These are phyloP conservation scores for Pulveroboletus sp. DNA, from an alignment of 1,284 basidiomycete species.

Conservation along the genomic window DNA sequence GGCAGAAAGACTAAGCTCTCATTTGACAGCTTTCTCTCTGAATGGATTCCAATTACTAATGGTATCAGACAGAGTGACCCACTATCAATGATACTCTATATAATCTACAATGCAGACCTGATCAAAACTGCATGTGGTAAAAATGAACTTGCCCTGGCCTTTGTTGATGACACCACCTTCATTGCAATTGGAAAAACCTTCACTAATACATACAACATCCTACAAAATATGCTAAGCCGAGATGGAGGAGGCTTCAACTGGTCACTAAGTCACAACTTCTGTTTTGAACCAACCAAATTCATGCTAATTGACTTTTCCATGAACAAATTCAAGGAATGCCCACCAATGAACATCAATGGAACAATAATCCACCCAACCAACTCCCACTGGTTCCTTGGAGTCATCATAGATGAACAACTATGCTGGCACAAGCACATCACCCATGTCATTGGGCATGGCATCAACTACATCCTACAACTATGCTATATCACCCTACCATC, in stretches of 20 bases:
- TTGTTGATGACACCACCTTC: background rate
- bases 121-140: background rate
- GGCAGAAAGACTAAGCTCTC: background rate
- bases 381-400: background rate
- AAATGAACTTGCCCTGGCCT: background rate
- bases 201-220: background rate
- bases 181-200: background rate
- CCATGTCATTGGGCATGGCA: background rate
- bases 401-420: background rate
- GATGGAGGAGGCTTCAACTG: background rate
- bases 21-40: conserved; percentile 22
- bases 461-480: conserved; percentile 7
- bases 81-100: conserved; percentile 15
- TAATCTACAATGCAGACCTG: background rate
- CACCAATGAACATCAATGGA: background rate
- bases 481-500: no score
- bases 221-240: conserved; percentile 4
- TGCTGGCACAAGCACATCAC: background rate
- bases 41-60: conserved; percentile 20
- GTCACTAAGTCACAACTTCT: conserved; percentile 7
- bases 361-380: background rate
- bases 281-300: conserved; percentile 16
- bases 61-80: conserved; percentile 34
- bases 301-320: conserved; percentile 9
- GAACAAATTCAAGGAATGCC: background rate